These are phyloP conservation scores for Coniochaeta sp. DNA, from an alignment of 2,329 filamentous ascomycete species.

Conservation along the genomic window DNA sequence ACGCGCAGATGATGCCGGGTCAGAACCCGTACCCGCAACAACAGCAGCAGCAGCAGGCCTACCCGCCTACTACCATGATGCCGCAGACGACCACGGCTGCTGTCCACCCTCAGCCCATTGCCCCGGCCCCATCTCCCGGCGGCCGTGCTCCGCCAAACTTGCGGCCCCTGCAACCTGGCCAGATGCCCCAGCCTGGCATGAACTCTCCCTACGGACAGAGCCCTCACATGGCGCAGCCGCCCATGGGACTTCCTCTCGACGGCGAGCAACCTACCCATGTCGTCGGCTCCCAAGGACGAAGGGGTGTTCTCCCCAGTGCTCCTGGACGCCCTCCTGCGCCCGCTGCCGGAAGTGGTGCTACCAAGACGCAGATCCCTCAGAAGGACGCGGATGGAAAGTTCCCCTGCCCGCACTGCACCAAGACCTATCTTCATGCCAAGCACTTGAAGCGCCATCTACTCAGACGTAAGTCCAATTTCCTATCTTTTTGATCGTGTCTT, in stretches of 20 bases:
- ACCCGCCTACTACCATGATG: conserved; percentile 55
- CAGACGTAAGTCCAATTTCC: conserved; percentile 65
- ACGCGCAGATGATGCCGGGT: conserved; percentile 49
- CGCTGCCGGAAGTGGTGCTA: conserved; percentile 57
- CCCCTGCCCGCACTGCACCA: conserved; percentile 95
- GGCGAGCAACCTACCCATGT: conserved; percentile 75
- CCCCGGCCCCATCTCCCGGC: conserved; percentile 56
- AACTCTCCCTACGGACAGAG: conserved; percentile 54
- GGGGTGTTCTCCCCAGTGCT: conserved; percentile 86
- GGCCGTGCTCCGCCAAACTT: conserved; percentile 53
- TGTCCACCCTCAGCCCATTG: conserved; percentile 69
- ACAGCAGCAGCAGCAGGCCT: conserved; percentile 45
- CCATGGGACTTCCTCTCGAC: conserved; percentile 45
- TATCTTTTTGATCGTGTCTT: conserved; percentile 12
- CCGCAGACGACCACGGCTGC: conserved; percentile 59
- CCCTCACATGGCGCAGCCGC: conserved; percentile 48
- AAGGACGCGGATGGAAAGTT: conserved; percentile 98
- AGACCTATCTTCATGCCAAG: conserved; percentile 96
- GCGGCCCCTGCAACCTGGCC: conserved; percentile 59
- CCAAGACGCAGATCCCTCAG: conserved; percentile 79
- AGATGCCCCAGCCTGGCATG: conserved; percentile 52
- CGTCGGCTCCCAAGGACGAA: conserved; percentile 86
- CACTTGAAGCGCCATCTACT: conserved; percentile 94
- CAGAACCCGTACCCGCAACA: conserved; percentile 43
- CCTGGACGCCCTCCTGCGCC: conserved; percentile 77